Conservation (phyloP, 192 early-diverging fungal genomes). For the Chytriomyces hyalinus region DNA sequence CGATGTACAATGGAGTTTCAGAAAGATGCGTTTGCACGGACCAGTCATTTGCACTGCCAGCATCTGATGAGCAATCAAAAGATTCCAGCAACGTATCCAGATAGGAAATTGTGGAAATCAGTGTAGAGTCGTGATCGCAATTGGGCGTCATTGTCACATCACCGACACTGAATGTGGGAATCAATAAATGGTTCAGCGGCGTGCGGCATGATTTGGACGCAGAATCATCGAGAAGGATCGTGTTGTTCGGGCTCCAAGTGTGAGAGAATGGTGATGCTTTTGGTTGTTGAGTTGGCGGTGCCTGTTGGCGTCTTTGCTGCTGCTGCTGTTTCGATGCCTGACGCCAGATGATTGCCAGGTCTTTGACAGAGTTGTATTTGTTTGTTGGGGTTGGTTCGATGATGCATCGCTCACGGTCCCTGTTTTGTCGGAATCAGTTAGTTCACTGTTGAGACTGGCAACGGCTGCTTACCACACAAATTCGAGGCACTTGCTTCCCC, state of each 20-base stretch:
- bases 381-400: slow-evolving; percentile 3
- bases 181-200: slow-evolving; percentile 41
- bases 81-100: not conserved
- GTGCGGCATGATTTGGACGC: slow-evolving; percentile 39
- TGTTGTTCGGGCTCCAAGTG: slow-evolving; percentile 42
- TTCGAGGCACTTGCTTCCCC: slow-evolving; percentile 29
- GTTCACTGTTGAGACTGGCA: not conserved
- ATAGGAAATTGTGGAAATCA: slow-evolving; percentile 12
- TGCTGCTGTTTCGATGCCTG: slow-evolving; percentile 16
- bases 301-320: slow-evolving; percentile 24
- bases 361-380: slow-evolving; percentile 37
- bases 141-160: slow-evolving; percentile 31
- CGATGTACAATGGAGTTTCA: slow-evolving; percentile 11
- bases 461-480: slow-evolving; percentile 28
- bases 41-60: not conserved
- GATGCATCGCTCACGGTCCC: slow-evolving; percentile 44
- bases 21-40: slow-evolving; percentile 11
- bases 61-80: not conserved
- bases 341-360: slow-evolving; percentile 45
- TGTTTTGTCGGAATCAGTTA: not conserved
- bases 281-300: not conserved
- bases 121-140: slow-evolving; percentile 31
- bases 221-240: slow-evolving; percentile 54
- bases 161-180: slow-evolving; percentile 47
- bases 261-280: not conserved